Evolutionary conservation across 768 basidiomycete genomes (phyloP).

Genomic region (Phanerodontia chrysosporium): DNA sequence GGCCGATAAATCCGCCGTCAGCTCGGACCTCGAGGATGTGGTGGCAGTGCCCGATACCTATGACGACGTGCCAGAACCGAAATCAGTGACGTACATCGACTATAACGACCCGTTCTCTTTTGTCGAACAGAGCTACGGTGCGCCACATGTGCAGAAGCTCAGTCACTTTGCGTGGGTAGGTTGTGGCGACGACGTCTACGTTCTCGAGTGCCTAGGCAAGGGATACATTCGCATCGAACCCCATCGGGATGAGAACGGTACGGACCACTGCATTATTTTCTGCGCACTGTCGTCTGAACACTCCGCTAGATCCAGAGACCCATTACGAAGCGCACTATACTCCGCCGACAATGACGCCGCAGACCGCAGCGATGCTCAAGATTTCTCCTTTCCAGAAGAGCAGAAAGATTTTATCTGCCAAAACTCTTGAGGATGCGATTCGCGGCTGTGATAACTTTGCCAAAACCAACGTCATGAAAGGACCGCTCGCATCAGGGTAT

Average conservation of each 20-base stretch:
- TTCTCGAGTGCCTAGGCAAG: slow-evolving; percentile 70
- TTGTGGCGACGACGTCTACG: slow-evolving; percentile 65
- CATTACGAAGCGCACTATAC: slow-evolving; percentile 52
- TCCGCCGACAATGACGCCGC: slow-evolving; percentile 43
- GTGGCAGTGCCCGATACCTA: slow-evolving; percentile 18
- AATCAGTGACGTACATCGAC: slow-evolving; percentile 68
- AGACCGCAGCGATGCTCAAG: slow-evolving; percentile 40
- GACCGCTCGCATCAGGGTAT: slow-evolving; percentile 31
- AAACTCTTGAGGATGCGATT: slow-evolving; percentile 54
- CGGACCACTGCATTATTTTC: not conserved
- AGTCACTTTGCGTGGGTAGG: slow-evolving; percentile 76
- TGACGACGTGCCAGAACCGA: slow-evolving; percentile 47
- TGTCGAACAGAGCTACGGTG: slow-evolving; percentile 44
- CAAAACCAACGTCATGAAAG: slow-evolving; percentile 47
- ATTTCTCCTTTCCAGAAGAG: slow-evolving; percentile 49
- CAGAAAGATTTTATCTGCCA: slow-evolving; percentile 45
- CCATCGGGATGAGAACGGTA: slow-evolving; percentile 22
- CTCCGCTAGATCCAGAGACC: slow-evolving; percentile 24
- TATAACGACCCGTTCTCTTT: slow-evolving; percentile 71
- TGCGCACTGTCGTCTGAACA: not conserved
- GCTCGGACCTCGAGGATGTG: not conserved
- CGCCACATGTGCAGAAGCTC: slow-evolving; percentile 47
- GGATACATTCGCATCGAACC: slow-evolving; percentile 66
- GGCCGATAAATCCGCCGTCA: slow-evolving; percentile 13
- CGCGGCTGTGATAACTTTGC: slow-evolving; percentile 70